phyloP scores from a whole-genome alignment of 345 rosid species.

The Sisymbrium altissimum region DNA sequence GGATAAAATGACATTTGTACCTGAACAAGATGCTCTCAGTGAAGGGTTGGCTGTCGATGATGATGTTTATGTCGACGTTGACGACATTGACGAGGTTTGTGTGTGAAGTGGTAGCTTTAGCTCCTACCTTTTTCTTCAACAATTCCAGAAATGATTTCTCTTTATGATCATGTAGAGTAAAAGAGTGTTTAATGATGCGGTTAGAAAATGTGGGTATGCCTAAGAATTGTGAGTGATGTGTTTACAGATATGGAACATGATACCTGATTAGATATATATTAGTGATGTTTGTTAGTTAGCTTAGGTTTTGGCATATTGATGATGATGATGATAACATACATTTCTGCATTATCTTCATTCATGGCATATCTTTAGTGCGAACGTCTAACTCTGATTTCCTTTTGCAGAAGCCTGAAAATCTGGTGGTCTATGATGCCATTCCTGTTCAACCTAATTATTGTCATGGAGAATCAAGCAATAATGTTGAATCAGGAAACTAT shows the following conservation, averaged over 20 bases:
- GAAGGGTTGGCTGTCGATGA: slow-evolving; percentile 29
- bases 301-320: background rate
- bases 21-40: slow-evolving; percentile 46
- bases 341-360: background rate
- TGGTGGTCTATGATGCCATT: slow-evolving; percentile 44
- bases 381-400: background rate
- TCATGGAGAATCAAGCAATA: slow-evolving; percentile 63
- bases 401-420: slow-evolving; percentile 46
- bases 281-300: background rate
- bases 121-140: background rate
- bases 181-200: background rate
- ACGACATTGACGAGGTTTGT: slow-evolving; percentile 55
- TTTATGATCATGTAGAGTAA: background rate
- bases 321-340: background rate
- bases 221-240: background rate
- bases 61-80: slow-evolving; percentile 57
- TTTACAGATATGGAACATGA: background rate
- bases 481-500: slow-evolving; percentile 37
- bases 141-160: background rate
- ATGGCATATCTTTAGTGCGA: background rate
- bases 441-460: slow-evolving; percentile 37
- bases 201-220: background rate
- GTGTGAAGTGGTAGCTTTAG: background rate
- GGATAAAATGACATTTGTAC: slow-evolving; percentile 43
- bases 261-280: background rate